phyloP scores from a whole-genome alignment of 2,329 filamentous ascomycete species.

The Talaromyces amestolkiae region DNA sequence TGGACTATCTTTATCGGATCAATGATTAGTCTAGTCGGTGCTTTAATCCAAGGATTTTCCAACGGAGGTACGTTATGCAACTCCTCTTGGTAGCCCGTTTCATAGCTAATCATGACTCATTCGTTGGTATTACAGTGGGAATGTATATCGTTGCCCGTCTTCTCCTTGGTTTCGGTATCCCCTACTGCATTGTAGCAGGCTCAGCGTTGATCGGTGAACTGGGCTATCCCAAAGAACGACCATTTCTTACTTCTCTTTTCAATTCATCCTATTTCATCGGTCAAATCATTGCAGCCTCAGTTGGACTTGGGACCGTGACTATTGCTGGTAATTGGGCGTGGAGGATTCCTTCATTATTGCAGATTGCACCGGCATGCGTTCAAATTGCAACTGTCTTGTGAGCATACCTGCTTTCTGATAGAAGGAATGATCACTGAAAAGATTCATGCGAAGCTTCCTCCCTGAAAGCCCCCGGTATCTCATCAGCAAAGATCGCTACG shows the following conservation, averaged over 20 bases:
- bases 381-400: slow-evolving; percentile 24
- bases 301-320: slow-evolving; percentile 30
- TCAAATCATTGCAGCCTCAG: slow-evolving; percentile 31
- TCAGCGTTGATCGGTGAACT: slow-evolving; percentile 60
- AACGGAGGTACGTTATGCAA: slow-evolving; percentile 39
- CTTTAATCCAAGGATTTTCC: slow-evolving; percentile 56
- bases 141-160: slow-evolving; percentile 63
- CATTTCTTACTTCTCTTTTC: slow-evolving; percentile 60
- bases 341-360: slow-evolving; percentile 49
- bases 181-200: slow-evolving; percentile 59
- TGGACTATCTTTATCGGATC: slow-evolving; percentile 59
- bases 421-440: not conserved
- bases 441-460: slow-evolving; percentile 22
- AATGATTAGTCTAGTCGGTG: slow-evolving; percentile 55
- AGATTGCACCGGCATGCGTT: slow-evolving; percentile 32
- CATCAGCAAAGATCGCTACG: slow-evolving; percentile 27
- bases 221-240: slow-evolving; percentile 60
- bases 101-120: not conserved
- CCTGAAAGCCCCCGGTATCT: slow-evolving; percentile 29
- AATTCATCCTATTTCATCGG: slow-evolving; percentile 48
- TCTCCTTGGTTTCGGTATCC: slow-evolving; percentile 61
- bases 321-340: slow-evolving; percentile 44
- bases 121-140: slow-evolving; percentile 35
- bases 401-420: not conserved
- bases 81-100: not conserved